A percentile compares a stretch with the other conserved stretches of the same genome.
These are phyloP conservation scores for Jimgerdemannia lactiflua DNA, from an alignment of 192 early-diverging fungal genomes.

Conservation along the genomic window DNA sequence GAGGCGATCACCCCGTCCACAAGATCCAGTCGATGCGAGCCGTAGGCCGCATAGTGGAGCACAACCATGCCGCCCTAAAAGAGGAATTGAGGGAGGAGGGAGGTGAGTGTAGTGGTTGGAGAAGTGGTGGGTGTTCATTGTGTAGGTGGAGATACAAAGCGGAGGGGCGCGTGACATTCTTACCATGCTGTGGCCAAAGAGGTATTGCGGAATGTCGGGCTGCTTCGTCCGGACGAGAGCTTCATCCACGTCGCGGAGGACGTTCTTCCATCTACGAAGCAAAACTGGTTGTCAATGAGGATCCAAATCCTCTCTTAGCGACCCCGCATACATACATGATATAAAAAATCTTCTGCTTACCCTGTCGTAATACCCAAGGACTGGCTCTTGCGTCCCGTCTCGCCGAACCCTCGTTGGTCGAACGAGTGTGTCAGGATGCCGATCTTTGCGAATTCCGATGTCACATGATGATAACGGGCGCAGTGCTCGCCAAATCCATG, in stretches of 20 bases:
- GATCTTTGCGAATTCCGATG: constrained; percentile 43
- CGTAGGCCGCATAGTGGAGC: constrained; percentile 46
- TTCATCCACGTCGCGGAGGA: constrained; percentile 45
- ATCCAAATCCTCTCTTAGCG: too few relatives aligned
- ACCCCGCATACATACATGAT: neutral
- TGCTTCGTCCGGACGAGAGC: constrained; percentile 32
- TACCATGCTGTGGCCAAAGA: constrained; percentile 57
- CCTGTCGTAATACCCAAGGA: constrained; percentile 45
- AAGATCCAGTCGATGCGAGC: constrained; percentile 24
- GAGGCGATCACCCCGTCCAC: constrained; percentile 54
- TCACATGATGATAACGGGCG: constrained; percentile 55
- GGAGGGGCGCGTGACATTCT: neutral
- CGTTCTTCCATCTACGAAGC: constrained; percentile 30
- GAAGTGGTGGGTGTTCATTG: too few relatives aligned
- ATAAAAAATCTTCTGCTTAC: constrained; percentile 13
- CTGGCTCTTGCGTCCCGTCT: constrained; percentile 52
- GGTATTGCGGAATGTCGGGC: constrained; percentile 39
- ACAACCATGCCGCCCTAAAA: constrained; percentile 50
- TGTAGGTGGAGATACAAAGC: too few relatives aligned
- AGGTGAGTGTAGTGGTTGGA: too few relatives aligned
- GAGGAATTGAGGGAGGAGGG: neutral
- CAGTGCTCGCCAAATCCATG: constrained; percentile 58
- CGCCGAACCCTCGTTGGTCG: constrained; percentile 70
- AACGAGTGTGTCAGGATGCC: constrained; percentile 55
- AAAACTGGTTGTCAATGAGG: neutral